Percentiles rank a stretch among this genome's conserved stretches.
Conservation (phyloP, 129 eudicot species). For the Scalesia atractyloides region DNA sequence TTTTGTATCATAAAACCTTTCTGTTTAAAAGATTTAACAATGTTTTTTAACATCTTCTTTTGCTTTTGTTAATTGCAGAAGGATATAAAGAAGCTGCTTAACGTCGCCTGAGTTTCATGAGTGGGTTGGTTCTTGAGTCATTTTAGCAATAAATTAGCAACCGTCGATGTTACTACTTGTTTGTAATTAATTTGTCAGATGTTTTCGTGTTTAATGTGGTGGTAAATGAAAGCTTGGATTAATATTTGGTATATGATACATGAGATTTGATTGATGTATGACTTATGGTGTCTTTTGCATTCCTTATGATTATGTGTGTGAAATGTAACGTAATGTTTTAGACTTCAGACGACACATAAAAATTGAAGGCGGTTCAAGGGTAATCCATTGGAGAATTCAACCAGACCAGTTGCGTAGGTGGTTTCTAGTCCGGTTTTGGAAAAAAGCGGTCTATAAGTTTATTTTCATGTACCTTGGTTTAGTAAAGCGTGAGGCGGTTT, state of each 20-base stretch:
- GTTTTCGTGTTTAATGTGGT: slow-evolving; percentile 10
- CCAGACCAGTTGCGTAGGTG: too few species aligned
- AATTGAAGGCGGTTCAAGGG: too few species aligned
- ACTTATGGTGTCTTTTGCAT: background rate
- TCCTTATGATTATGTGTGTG: background rate
- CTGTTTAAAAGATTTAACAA: background rate
- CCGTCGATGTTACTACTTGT: slow-evolving; percentile 17
- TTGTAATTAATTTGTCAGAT: slow-evolving; percentile 28
- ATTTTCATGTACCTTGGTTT: too few species aligned
- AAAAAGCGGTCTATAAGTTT: too few species aligned
- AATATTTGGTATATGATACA: slow-evolving; percentile 4
- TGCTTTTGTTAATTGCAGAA: slow-evolving; percentile 51
- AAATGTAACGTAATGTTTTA: too few species aligned
- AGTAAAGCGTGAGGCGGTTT: too few species aligned
- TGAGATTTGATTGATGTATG: background rate
- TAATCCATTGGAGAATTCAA: too few species aligned
- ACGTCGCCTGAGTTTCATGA: slow-evolving; percentile 26
- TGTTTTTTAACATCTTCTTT: slow-evolving; percentile 1
- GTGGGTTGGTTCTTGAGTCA: background rate
- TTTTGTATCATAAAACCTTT: background rate
- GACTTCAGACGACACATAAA: too few species aligned
- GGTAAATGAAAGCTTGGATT: slow-evolving; percentile 21
- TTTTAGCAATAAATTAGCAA: slow-evolving; percentile 37
- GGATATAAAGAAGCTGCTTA: slow-evolving; percentile 75
- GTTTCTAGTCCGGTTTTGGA: too few species aligned